Conservation (phyloP, 768 basidiomycete genomes). For the Boletales sp. region DNA sequence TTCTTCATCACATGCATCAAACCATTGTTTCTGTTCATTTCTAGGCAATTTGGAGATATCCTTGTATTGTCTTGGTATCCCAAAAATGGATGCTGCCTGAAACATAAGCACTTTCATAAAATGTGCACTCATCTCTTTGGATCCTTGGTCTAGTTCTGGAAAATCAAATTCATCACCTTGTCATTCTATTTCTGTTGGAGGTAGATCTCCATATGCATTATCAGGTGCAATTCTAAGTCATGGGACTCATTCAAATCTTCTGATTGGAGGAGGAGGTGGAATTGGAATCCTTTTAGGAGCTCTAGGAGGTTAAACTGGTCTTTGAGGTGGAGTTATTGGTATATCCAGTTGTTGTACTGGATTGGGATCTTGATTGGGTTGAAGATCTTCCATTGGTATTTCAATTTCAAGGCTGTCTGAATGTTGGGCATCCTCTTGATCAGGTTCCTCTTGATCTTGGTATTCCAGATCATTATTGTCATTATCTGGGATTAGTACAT, state of each 20-base stretch:
- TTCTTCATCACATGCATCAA: not conserved
- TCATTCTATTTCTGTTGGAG: not conserved
- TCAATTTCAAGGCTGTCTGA: not conserved
- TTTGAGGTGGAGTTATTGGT: too few species aligned
- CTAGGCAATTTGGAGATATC: not conserved
- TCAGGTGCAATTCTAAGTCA: too few species aligned
- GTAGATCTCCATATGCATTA: not conserved
- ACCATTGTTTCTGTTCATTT: not conserved
- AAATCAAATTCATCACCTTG: not conserved
- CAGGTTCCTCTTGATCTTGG: not conserved
- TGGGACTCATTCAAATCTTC: too few species aligned
- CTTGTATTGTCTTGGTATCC: not conserved
- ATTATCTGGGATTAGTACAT: not conserved
- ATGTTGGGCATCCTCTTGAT: not conserved
- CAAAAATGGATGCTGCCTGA: not conserved
- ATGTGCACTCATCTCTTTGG: too few species aligned
- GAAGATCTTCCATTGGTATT: not conserved
- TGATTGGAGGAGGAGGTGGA: too few species aligned
- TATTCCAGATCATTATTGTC: not conserved
- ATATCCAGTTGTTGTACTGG: too few species aligned
- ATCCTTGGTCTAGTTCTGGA: too few species aligned
- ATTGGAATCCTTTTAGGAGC: too few species aligned
- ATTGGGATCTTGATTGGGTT: too few species aligned
- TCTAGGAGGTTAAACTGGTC: too few species aligned
- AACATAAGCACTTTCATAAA: not conserved